Conservation (phyloP, 805 yeast genomes). For the Zygotorulaspora chibaensis region DNA sequence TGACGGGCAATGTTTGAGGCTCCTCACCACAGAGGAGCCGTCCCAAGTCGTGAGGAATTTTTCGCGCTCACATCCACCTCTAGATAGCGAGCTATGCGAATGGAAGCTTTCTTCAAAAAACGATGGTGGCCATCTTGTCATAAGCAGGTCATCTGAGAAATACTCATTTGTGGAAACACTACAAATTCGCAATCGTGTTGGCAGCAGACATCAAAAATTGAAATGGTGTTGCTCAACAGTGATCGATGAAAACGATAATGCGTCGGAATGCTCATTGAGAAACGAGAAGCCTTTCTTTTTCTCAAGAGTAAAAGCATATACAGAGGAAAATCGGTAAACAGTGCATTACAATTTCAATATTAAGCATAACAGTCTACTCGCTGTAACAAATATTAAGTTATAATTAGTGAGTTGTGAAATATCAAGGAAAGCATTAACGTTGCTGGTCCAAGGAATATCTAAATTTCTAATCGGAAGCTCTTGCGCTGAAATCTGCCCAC, state of each 20-base stretch:
- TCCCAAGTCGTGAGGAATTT: slow-evolving; percentile 56
- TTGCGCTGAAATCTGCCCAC: too few species aligned
- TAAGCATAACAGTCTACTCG: too few species aligned
- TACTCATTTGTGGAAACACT: slow-evolving; percentile 63
- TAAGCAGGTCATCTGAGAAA: slow-evolving; percentile 55
- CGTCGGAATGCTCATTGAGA: slow-evolving; percentile 50
- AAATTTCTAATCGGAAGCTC: too few species aligned
- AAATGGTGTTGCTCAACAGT: slow-evolving; percentile 67
- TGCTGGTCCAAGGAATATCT: too few species aligned
- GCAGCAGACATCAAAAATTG: slow-evolving; percentile 61
- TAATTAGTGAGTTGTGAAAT: too few species aligned
- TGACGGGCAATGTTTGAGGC: slow-evolving; percentile 68
- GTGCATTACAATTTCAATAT: too few species aligned
- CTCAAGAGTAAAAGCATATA: slow-evolving; percentile 50
- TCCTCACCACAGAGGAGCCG: slow-evolving; percentile 73
- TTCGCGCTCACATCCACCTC: slow-evolving; percentile 32
- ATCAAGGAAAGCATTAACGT: too few species aligned
- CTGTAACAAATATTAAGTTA: too few species aligned
- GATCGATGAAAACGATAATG: slow-evolving; percentile 51
- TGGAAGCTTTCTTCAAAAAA: slow-evolving; percentile 57
- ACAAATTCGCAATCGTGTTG: slow-evolving; percentile 55
- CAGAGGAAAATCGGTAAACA: background rate
- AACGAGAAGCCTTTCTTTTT: slow-evolving; percentile 81
- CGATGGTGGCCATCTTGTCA: slow-evolving; percentile 45
- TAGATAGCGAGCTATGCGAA: slow-evolving; percentile 44